Evolutionary conservation across 2,329 filamentous ascomycete genomes (phyloP).

Genomic region (Thermochaetoides dissita): DNA sequence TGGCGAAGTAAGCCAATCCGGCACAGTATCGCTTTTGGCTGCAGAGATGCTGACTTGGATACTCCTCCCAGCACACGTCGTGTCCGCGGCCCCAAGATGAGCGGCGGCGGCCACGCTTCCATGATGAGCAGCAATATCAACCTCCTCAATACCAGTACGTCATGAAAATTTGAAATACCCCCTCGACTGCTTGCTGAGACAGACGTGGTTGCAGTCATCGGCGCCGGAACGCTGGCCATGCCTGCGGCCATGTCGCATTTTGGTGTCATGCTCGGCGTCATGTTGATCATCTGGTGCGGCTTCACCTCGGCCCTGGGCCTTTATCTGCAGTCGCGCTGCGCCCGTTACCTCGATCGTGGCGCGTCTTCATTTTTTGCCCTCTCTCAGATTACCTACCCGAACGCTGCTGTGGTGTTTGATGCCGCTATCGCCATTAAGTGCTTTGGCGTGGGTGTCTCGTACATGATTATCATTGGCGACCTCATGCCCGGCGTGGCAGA

Average conservation of each 20-base stretch:
- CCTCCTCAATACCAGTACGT: constrained; percentile 82
- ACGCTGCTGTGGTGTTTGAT: constrained; percentile 89
- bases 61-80: constrained; percentile 31
- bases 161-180: neutral
- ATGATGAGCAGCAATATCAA: constrained; percentile 90
- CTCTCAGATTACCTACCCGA: constrained; percentile 91
- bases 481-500: constrained; percentile 88
- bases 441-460: constrained; percentile 92
- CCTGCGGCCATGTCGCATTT: constrained; percentile 92
- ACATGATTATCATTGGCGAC: constrained; percentile 97
- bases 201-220: constrained; percentile 59
- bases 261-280: constrained; percentile 71
- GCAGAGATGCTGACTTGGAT: neutral
- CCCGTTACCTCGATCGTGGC: constrained; percentile 81
- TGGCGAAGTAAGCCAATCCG: constrained; percentile 30
- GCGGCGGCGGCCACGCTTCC: constrained; percentile 67
- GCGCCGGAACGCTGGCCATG: constrained; percentile 87
- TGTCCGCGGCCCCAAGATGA: constrained; percentile 53
- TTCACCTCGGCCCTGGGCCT: constrained; percentile 80
- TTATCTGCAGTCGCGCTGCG: constrained; percentile 86
- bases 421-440: constrained; percentile 94
- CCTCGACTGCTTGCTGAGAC: constrained; percentile 6
- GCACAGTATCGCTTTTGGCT: neutral
- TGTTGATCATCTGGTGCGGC: constrained; percentile 85
- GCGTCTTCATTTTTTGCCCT: constrained; percentile 89